These are phyloP conservation scores for Mycogone perniciosa DNA, from an alignment of 2,329 filamentous ascomycete species.

Conservation along the genomic window DNA sequence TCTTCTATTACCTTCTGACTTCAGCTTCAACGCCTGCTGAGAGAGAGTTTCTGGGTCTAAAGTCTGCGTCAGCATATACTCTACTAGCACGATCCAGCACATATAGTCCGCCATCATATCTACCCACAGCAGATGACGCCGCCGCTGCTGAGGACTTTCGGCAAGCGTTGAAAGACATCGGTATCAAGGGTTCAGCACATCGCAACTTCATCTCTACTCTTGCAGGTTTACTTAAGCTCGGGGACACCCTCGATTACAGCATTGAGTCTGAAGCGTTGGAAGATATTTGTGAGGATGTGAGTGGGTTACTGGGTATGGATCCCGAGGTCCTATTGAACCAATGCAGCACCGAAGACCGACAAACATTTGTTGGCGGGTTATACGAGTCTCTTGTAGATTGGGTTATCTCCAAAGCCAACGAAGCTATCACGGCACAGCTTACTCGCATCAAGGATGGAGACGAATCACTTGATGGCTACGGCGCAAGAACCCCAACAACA, in stretches of 20 bases:
- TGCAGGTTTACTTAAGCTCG: conserved; percentile 82
- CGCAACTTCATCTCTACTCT: conserved; percentile 80
- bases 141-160: conserved; percentile 93
- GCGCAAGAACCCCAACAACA: conserved; percentile 57
- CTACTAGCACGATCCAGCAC: conserved; percentile 79
- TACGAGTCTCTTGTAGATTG: conserved; percentile 95
- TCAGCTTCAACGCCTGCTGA: conserved; percentile 86
- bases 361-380: conserved; percentile 73
- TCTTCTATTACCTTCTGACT: conserved; percentile 93
- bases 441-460: conserved; percentile 57
- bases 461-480: conserved; percentile 59
- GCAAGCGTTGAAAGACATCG: conserved; percentile 78
- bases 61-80: conserved; percentile 67
- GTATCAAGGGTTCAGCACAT: conserved; percentile 81
- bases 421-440: conserved; percentile 73
- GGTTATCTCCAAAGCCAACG: conserved; percentile 85
- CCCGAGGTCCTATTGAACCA: conserved; percentile 73
- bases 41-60: conserved; percentile 78
- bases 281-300: conserved; percentile 83
- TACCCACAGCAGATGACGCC: conserved; percentile 86
- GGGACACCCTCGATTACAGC: conserved; percentile 79
- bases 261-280: conserved; percentile 81
- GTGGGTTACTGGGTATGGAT: conserved; percentile 77
- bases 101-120: conserved; percentile 77
- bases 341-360: conserved; percentile 77